phyloP scores from a whole-genome alignment of 2,329 filamentous ascomycete species.

The Colletotrichum brevisporum region DNA sequence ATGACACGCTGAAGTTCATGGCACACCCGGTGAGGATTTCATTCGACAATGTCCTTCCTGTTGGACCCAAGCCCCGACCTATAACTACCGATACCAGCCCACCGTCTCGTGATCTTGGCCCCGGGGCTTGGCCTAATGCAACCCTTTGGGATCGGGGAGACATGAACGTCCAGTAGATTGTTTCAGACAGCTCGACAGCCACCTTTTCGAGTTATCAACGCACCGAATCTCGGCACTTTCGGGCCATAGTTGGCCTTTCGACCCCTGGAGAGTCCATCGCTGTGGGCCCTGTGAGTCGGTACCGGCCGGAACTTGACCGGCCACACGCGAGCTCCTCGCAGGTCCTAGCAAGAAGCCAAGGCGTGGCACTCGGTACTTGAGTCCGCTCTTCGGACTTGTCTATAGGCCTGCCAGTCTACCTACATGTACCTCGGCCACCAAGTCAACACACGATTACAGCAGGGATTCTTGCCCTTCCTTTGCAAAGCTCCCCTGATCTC shows the following conservation, averaged over 20 bases:
- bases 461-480: background rate
- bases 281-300: background rate
- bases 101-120: background rate
- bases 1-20: background rate
- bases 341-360: background rate
- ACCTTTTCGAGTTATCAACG: conserved; percentile 24
- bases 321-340: background rate
- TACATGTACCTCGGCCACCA: background rate
- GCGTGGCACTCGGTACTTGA: background rate
- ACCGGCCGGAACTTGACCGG: conserved; percentile 4
- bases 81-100: background rate
- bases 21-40: no score
- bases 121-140: conserved; percentile 8
- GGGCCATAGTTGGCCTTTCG: conserved; percentile 10
- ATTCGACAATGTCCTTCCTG: conserved; percentile 6
- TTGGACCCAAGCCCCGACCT: background rate
- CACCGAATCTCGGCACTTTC: conserved; percentile 29
- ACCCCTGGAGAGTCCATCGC: background rate
- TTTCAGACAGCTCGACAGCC: background rate
- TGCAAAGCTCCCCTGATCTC: background rate
- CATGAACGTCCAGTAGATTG: background rate
- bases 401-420: background rate
- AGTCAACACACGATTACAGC: background rate
- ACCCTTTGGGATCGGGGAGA: background rate
- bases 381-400: background rate